These are phyloP conservation scores for Plasmodium yoelii DNA, from an alignment of 169 alveolate species.

Conservation along the genomic window DNA sequence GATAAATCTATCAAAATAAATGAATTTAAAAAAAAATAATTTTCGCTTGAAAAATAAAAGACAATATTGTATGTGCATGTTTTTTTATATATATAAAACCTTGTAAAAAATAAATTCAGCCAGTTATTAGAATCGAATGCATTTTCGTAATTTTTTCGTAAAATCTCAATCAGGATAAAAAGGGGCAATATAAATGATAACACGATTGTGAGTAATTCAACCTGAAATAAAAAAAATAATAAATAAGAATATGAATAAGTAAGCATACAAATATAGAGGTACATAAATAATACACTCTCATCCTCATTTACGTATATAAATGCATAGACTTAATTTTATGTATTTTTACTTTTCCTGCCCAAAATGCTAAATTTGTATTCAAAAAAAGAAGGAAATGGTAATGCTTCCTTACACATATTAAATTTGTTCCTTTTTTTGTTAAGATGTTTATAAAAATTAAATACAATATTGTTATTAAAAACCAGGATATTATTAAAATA, in stretches of 20 bases:
- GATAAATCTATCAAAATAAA: conserved; percentile 8
- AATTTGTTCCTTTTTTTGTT: not conserved
- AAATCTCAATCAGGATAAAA: conserved; percentile 24
- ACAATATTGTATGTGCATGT: not conserved
- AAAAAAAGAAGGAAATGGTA: conserved; percentile 44
- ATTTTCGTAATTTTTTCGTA: conserved; percentile 8
- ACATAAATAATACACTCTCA: not conserved
- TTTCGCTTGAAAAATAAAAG: not conserved
- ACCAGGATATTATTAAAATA: conserved; percentile 12
- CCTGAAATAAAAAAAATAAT: not conserved
- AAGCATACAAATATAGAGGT: not conserved
- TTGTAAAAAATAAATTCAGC: conserved; percentile 14
- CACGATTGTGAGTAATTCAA: conserved; percentile 15
- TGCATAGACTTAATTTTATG: too few species aligned
- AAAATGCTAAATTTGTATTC: conserved; percentile 20
- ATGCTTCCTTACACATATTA: conserved; percentile 33
- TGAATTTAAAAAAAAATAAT: not conserved
- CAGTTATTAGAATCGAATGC: not conserved
- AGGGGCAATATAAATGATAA: conserved; percentile 16
- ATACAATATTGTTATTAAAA: conserved; percentile 13
- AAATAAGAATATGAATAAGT: not conserved
- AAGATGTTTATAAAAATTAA: conserved; percentile 24
- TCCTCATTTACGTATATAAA: too few species aligned
- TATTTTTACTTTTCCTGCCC: conserved; percentile 9
- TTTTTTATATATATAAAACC: conserved; percentile 1